These are phyloP conservation scores for Candida insectorum DNA, from an alignment of 805 yeast species.

Conservation along the genomic window DNA sequence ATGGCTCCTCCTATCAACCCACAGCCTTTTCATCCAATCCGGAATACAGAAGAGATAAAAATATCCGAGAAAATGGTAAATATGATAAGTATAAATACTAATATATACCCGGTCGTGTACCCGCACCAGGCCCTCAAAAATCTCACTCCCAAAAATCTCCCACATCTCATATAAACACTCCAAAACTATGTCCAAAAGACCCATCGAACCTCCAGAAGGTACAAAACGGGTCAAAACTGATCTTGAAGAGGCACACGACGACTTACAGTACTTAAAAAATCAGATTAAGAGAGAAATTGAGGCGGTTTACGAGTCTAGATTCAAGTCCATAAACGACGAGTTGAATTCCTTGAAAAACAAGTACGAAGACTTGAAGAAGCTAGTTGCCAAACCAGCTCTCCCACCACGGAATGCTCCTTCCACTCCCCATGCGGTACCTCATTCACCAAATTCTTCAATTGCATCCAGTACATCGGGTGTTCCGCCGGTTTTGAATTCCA, in stretches of 20 bases:
- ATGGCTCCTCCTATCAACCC: too few relatives aligned
- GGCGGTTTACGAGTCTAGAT: slow-evolving; percentile 14
- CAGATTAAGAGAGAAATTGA: slow-evolving; percentile 30
- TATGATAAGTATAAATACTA: too few relatives aligned
- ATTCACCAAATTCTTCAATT: not conserved
- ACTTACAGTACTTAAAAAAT: slow-evolving; percentile 24
- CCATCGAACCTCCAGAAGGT: not conserved
- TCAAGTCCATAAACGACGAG: slow-evolving; percentile 18
- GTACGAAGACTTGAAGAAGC: too few relatives aligned
- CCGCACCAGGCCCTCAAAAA: not conserved
- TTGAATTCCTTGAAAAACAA: slow-evolving; percentile 17
- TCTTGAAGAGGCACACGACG: too few relatives aligned
- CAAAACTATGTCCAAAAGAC: not conserved
- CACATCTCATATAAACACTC: not conserved
- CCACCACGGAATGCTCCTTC: slow-evolving; percentile 11
- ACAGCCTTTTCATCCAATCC: too few relatives aligned
- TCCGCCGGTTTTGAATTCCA: slow-evolving; percentile 4
- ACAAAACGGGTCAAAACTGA: too few relatives aligned
- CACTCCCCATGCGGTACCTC: not conserved
- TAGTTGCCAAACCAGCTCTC: too few relatives aligned
- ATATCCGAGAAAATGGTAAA: too few relatives aligned
- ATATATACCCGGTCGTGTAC: too few relatives aligned
- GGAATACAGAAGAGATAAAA: too few relatives aligned
- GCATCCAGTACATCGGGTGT: too few relatives aligned
- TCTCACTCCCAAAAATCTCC: not conserved